Percentiles rank a stretch among this genome's conserved stretches.
phyloP scores from a whole-genome alignment of 495 filamentous ascomycete species.

The Penicillium odoratum region DNA sequence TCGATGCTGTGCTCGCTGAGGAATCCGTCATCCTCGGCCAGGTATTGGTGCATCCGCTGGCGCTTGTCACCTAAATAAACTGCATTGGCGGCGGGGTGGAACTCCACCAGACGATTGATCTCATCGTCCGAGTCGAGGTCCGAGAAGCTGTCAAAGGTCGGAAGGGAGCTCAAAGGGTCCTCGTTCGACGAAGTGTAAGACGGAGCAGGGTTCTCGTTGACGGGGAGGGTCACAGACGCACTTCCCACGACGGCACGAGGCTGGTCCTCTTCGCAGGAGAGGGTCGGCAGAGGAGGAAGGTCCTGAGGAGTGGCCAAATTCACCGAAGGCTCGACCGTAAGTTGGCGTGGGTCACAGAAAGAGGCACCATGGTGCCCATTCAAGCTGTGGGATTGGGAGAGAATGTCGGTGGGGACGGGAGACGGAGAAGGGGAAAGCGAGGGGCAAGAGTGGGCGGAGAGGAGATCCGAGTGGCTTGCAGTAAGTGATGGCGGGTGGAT shows the following conservation, averaged over 20 bases:
- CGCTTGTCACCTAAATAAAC: slow-evolving; percentile 73
- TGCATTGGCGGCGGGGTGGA: slow-evolving; percentile 57
- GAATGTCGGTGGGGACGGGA: slow-evolving; percentile 61
- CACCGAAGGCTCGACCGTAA: slow-evolving; percentile 71
- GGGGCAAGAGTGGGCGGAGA: slow-evolving; percentile 73
- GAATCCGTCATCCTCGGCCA: slow-evolving; percentile 73
- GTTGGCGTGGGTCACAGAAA: slow-evolving; percentile 91
- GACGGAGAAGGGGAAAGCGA: slow-evolving; percentile 80
- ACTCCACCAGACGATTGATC: slow-evolving; percentile 74
- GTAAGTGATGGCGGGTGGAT: slow-evolving; percentile 72
- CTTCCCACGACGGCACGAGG: slow-evolving; percentile 72
- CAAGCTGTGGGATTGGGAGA: slow-evolving; percentile 62
- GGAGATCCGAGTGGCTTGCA: slow-evolving; percentile 67
- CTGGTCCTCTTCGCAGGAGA: slow-evolving; percentile 72
- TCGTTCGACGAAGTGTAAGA: slow-evolving; percentile 49
- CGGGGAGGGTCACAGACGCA: slow-evolving; percentile 57
- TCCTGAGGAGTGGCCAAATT: slow-evolving; percentile 56
- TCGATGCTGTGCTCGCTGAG: slow-evolving; percentile 75
- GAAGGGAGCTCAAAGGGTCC: slow-evolving; percentile 61
- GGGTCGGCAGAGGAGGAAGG: slow-evolving; percentile 67
- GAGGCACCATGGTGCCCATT: slow-evolving; percentile 46
- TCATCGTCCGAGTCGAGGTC: slow-evolving; percentile 94
- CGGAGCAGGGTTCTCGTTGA: slow-evolving; percentile 49
- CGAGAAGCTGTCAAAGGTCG: slow-evolving; percentile 79
- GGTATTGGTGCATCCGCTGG: slow-evolving; percentile 67